Base-by-base conservation (phyloP, 2,329 filamentous ascomycete species). In the Coniochaeta sp. region DNA sequence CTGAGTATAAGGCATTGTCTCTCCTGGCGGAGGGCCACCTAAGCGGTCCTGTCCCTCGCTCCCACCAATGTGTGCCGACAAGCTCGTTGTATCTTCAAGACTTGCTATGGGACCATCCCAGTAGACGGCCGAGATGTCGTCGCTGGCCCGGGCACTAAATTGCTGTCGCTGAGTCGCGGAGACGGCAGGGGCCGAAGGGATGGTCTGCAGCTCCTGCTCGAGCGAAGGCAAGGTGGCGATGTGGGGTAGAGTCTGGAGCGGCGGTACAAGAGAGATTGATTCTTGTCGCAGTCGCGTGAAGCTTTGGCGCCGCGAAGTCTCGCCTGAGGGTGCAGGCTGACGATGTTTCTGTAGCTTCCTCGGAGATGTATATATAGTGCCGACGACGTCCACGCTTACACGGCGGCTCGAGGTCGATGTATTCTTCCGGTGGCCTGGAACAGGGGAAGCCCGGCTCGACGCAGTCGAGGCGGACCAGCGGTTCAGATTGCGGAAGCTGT, bases 391-490 rank as follows among this genome's bases (percentile, higher is more conserved):
- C 59, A 77, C 67, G 67, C 78, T 81, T 67, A 78, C 71, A 60
- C 76, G 77, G 57, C 75, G 74, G 43, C 73, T 73, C 64, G 74
- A 73, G 61, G 70, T 69, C 52, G 69, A 70, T 22, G 71, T 68
- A 60, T 71, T 70, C 63, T 67, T 64, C 40, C 62, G 61, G 57
- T 63, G 70, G 59, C 66, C 67, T 55, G 70, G 34, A 34, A 38
- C 67, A 62, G 67, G 65, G 55, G 78, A 80, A 40, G 74, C 71
- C 64, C 73, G 76, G 62, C 77, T 83, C 47, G 81, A 83, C 9
- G 73, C 69, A 58, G 81, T 81, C 16, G 81, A 84, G 22, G 75
- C 72, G 47, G 81, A 82, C 80, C 80, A 82, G 67, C 80, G 77
- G 67, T 83, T 79, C 62, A 80, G 73, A 63, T 77, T 78, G 68